Conservation (phyloP, 1,284 basidiomycete species). For the Marasmius sp. region DNA sequence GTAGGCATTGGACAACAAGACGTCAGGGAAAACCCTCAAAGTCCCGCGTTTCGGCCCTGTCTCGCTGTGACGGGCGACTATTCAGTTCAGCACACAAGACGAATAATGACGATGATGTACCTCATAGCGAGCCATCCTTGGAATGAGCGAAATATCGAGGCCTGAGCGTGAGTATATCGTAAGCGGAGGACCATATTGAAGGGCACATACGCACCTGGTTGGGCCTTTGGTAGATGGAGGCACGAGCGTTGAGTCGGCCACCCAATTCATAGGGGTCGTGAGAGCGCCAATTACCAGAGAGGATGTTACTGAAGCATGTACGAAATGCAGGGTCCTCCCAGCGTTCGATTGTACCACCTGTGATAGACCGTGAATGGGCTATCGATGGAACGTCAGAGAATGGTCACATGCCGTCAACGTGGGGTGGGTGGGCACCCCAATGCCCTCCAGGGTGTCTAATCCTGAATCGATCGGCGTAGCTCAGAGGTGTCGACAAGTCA, state of each 20-base stretch:
- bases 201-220: slow-evolving; percentile 41
- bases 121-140: slow-evolving; percentile 77
- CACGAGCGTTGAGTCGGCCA: slow-evolving; percentile 60
- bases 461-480: slow-evolving; percentile 81
- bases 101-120: slow-evolving; percentile 27
- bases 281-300: slow-evolving; percentile 65
- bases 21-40: slow-evolving; percentile 74
- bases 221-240: slow-evolving; percentile 59
- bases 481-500: slow-evolving; percentile 67
- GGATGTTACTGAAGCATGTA: slow-evolving; percentile 63
- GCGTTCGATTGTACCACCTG: slow-evolving; percentile 78
- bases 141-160: slow-evolving; percentile 77
- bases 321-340: slow-evolving; percentile 82
- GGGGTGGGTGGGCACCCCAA: slow-evolving; percentile 73
- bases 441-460: slow-evolving; percentile 74
- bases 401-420: slow-evolving; percentile 63
- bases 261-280: slow-evolving; percentile 73
- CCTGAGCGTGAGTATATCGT: slow-evolving; percentile 25
- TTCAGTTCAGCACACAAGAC: neutral
- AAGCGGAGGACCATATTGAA: slow-evolving; percentile 3
- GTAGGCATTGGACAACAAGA: slow-evolving; percentile 77
- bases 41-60: slow-evolving; percentile 80
- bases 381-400: neutral
- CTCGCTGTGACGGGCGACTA: slow-evolving; percentile 41
- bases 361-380: neutral